Evolutionary conservation across 2,329 filamentous ascomycete species (phyloP).

Genomic region (Xylaria arbuscula): DNA sequence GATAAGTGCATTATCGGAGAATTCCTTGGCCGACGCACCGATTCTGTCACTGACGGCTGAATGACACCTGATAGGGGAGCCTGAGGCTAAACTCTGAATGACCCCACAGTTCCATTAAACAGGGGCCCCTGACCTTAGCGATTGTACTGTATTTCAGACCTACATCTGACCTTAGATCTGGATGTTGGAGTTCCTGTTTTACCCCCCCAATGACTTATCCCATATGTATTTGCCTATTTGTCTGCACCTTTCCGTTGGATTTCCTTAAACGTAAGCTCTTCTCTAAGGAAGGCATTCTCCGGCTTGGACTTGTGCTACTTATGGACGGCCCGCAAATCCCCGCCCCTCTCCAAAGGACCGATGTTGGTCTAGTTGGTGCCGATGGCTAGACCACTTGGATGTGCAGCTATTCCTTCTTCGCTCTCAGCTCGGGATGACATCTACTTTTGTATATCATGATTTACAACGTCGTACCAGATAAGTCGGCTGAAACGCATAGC

Average conservation of each 20-base stretch:
- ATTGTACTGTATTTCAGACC: neutral
- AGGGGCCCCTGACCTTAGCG: neutral
- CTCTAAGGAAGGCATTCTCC: slow-evolving; percentile 1
- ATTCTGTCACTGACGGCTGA: neutral
- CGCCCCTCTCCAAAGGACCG: slow-evolving; percentile 42
- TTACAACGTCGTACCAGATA: neutral
- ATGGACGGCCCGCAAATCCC: slow-evolving; percentile 42
- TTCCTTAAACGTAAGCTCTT: slow-evolving; percentile 1
- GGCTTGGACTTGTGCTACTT: slow-evolving; percentile 1
- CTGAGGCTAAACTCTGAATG: neutral
- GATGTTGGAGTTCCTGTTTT: slow-evolving; percentile 18
- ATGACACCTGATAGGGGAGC: neutral
- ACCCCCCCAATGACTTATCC: slow-evolving; percentile 3
- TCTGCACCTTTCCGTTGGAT: neutral
- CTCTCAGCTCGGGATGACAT: neutral
- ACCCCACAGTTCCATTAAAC: neutral
- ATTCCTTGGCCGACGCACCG: slow-evolving; percentile 1
- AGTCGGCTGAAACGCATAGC: neutral
- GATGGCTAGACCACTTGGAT: slow-evolving; percentile 3
- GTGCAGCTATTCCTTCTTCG: neutral
- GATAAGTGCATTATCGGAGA: slow-evolving; percentile 26
- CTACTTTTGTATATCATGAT: neutral
- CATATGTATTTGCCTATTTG: slow-evolving; percentile 18
- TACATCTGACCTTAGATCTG: neutral
- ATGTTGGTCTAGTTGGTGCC: slow-evolving; percentile 22